These are phyloP conservation scores for Colletotrichum costaricense DNA, from an alignment of 2,329 filamentous ascomycete species.

Conservation along the genomic window DNA sequence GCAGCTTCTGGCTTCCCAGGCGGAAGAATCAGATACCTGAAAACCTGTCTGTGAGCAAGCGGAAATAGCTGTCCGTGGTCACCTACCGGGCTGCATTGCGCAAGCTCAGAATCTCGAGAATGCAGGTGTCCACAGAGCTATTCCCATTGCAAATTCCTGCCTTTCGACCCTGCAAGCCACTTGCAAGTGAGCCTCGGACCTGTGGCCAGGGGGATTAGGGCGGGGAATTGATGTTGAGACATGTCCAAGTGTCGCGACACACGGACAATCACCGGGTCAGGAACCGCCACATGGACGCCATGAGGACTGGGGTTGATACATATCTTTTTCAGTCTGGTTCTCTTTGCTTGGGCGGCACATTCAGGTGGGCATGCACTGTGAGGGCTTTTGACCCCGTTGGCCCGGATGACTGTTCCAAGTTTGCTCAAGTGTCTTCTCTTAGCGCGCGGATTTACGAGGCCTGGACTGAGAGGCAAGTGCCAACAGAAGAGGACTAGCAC, in stretches of 20 bases:
- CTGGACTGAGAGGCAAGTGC: not conserved
- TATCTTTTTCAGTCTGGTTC: not conserved
- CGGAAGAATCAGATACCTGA: not conserved
- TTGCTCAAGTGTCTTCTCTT: constrained; percentile 12
- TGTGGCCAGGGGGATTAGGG: not conserved
- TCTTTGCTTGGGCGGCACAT: not conserved
- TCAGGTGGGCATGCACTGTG: not conserved
- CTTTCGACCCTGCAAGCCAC: not conserved
- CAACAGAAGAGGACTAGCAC: not conserved
- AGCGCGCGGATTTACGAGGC: constrained; percentile 14
- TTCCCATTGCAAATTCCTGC: not conserved
- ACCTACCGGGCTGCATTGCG: not conserved
- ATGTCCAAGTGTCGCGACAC: not conserved
- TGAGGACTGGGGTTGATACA: too few species aligned
- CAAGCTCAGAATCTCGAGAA: not conserved
- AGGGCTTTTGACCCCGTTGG: not conserved
- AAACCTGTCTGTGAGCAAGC: not conserved
- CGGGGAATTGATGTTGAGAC: not conserved
- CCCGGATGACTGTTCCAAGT: not conserved
- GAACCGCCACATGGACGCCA: not conserved
- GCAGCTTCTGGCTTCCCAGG: too few species aligned
- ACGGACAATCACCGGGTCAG: constrained; percentile 1
- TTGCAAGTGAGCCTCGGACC: not conserved
- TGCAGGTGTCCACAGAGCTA: not conserved
- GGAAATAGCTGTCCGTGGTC: not conserved